Evolutionary conservation across 2,329 filamentous ascomycete genomes (phyloP).

Genomic region (Colletotrichum paranaense): DNA sequence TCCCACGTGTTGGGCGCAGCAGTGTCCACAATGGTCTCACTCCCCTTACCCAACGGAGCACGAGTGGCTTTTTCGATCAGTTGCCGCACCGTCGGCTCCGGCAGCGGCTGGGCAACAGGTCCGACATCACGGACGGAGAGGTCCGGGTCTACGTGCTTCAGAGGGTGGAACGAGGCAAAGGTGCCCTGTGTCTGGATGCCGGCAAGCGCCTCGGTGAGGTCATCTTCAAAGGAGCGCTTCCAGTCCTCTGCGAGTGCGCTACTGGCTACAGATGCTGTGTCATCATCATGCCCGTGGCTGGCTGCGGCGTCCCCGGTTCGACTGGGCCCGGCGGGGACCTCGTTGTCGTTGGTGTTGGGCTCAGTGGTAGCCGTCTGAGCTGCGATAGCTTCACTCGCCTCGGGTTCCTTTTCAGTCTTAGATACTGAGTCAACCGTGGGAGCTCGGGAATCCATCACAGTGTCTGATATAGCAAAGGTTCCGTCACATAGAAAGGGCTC

Average conservation of each 20-base stretch:
- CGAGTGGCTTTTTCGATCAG: slow-evolving; percentile 43
- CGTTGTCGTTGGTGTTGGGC: neutral
- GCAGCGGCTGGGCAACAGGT: slow-evolving; percentile 41
- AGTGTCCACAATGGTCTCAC: slow-evolving; percentile 52
- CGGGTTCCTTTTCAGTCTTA: neutral
- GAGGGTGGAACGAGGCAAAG: slow-evolving; percentile 32
- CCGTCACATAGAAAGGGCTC: neutral
- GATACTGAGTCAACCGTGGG: neutral
- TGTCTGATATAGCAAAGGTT: neutral
- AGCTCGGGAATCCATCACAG: neutral
- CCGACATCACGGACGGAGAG: slow-evolving; percentile 37
- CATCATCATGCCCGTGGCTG: neutral
- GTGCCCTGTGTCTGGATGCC: slow-evolving; percentile 33
- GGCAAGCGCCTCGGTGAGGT: slow-evolving; percentile 22
- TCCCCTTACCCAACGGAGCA: slow-evolving; percentile 52
- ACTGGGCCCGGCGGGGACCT: neutral
- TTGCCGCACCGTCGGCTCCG: slow-evolving; percentile 38
- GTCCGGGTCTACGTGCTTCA: slow-evolving; percentile 16
- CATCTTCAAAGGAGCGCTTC: slow-evolving; percentile 7
- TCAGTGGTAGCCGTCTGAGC: neutral
- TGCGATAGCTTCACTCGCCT: neutral
- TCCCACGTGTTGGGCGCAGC: slow-evolving; percentile 56
- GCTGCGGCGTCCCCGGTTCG: neutral
- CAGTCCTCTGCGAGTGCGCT: neutral
- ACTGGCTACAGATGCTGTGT: neutral